These are phyloP conservation scores for Lathyrus oleraceus DNA, from an alignment of 306 rosid genomes.

Conservation along the genomic window DNA sequence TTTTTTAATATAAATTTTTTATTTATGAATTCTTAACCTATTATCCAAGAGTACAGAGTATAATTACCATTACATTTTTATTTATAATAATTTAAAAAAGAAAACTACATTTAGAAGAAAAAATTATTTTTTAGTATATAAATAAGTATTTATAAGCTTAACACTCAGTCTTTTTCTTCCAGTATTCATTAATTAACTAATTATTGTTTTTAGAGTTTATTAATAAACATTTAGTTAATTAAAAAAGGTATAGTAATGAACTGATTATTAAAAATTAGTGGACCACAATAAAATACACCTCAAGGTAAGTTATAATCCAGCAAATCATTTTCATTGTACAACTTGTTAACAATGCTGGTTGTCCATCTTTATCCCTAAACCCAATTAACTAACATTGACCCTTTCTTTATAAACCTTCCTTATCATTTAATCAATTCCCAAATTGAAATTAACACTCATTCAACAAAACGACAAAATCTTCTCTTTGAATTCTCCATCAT, in stretches of 20 bases:
- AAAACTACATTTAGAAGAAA: too few species aligned
- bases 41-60: too few species aligned
- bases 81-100: too few species aligned
- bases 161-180: neutral
- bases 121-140: too few species aligned
- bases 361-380: slow-evolving; percentile 16
- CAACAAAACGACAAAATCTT: slow-evolving; percentile 43
- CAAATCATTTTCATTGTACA: neutral
- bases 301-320: slow-evolving; percentile 18
- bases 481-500: slow-evolving; percentile 43
- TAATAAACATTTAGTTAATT: too few species aligned
- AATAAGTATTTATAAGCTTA: too few species aligned
- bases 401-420: neutral
- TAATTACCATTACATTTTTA: too few species aligned
- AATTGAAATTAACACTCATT: slow-evolving; percentile 39
- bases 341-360: slow-evolving; percentile 30
- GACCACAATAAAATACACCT: slow-evolving; percentile 15
- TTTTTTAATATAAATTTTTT: too few species aligned
- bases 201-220: neutral
- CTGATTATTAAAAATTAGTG: neutral
- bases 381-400: slow-evolving; percentile 36
- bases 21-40: too few species aligned
- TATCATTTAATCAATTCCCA: neutral
- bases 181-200: neutral
- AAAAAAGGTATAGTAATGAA: neutral